Evolutionary conservation across 441 rosid species (phyloP).

Genomic region (Theobroma grandiflorum): DNA sequence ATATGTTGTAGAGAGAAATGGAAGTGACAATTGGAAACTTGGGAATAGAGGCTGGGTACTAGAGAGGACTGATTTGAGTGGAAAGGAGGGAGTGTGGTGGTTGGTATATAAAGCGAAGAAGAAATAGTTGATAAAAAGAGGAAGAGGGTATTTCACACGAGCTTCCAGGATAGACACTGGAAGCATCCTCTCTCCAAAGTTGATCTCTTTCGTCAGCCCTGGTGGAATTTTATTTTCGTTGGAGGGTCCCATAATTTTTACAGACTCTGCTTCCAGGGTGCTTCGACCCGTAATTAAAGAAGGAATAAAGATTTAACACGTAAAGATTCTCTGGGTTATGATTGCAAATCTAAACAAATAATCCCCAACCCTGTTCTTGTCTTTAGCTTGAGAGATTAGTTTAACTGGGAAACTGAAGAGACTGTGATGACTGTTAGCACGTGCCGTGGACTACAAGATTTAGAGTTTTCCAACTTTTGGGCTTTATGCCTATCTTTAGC

Average conservation of each 20-base stretch:
- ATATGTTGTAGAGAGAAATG: background rate
- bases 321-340: background rate
- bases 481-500: background rate
- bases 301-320: too few species aligned
- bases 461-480: background rate
- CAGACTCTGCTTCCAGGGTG: slow-evolving; percentile 22
- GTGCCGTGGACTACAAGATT: background rate
- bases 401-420: background rate
- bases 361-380: background rate
- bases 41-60: too few species aligned
- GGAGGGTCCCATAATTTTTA: background rate
- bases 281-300: slow-evolving; percentile 20
- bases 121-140: background rate
- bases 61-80: slow-evolving; percentile 36
- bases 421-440: background rate
- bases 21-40: background rate
- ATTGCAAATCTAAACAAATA: background rate
- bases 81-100: slow-evolving; percentile 33
- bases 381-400: background rate
- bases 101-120: slow-evolving; percentile 22
- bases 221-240: background rate
- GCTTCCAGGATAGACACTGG: slow-evolving; percentile 45
- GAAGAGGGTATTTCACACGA: slow-evolving; percentile 8
- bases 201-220: background rate
- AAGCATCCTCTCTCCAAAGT: slow-evolving; percentile 31